Conservation (phyloP, 2,329 filamentous ascomycete genomes). For the Fusarium piperis region DNA sequence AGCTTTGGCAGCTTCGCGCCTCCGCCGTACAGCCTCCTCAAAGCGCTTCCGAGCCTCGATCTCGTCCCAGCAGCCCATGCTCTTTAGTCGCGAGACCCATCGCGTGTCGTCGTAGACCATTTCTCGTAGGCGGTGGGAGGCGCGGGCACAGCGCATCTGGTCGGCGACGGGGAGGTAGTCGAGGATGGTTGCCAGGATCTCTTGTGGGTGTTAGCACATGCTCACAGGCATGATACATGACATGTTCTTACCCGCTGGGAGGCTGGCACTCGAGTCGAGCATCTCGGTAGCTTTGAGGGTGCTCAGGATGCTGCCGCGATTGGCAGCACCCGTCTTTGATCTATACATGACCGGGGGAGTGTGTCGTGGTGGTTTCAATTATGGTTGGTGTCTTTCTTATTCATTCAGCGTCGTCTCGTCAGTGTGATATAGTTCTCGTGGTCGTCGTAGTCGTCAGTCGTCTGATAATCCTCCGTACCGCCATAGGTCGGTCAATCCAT, state of each 20-base stretch:
- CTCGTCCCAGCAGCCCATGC: slow-evolving; percentile 94
- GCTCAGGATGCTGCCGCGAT: slow-evolving; percentile 69
- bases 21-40: slow-evolving; percentile 73
- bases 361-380: slow-evolving; percentile 8
- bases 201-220: slow-evolving; percentile 52
- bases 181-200: slow-evolving; percentile 88
- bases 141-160: slow-evolving; percentile 84
- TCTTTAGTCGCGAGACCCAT: slow-evolving; percentile 88
- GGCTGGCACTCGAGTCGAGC: slow-evolving; percentile 77
- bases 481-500: slow-evolving; percentile 27
- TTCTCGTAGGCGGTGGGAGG: slow-evolving; percentile 87
- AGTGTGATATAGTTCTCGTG: background rate
- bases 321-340: slow-evolving; percentile 52
- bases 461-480: slow-evolving; percentile 18
- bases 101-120: slow-evolving; percentile 99
- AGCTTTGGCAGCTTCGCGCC: slow-evolving; percentile 62
- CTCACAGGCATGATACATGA: background rate
- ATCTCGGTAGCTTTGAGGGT: slow-evolving; percentile 85
- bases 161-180: slow-evolving; percentile 89
- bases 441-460: slow-evolving; percentile 12
- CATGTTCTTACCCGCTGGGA: slow-evolving; percentile 76
- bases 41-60: slow-evolving; percentile 81
- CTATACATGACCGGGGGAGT: slow-evolving; percentile 51
- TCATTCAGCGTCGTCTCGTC: background rate
- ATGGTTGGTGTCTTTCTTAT: background rate